phyloP scores from a whole-genome alignment of 345 rosid species.

The Brassica nigra region DNA sequence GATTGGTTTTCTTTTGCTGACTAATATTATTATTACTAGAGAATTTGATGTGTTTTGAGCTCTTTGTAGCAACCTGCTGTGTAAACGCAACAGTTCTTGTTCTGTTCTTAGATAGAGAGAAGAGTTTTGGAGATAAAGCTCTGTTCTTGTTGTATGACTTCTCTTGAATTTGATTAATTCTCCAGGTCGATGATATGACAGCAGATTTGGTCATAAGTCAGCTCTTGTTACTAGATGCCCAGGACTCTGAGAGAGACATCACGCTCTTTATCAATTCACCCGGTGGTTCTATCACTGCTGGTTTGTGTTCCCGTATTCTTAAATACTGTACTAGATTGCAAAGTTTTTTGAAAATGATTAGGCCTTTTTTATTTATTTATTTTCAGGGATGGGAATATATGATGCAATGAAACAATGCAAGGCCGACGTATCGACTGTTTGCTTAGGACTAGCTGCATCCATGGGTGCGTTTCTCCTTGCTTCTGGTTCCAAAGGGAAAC shows the following conservation, averaged over 20 bases:
- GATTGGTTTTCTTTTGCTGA: background rate
- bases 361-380: background rate
- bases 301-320: constrained; percentile 35
- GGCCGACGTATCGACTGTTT: constrained; percentile 95
- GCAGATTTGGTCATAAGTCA: constrained; percentile 91
- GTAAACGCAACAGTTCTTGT: background rate
- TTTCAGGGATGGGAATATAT: constrained; percentile 83
- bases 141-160: background rate
- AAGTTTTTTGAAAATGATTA: background rate
- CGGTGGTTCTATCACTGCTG: constrained; percentile 92
- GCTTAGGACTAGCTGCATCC: constrained; percentile 91
- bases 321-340: background rate
- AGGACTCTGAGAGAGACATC: constrained; percentile 78
- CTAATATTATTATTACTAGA: background rate
- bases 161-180: constrained; percentile 9
- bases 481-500: constrained; percentile 87
- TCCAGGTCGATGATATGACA: constrained; percentile 80
- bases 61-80: background rate
- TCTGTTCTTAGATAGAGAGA: background rate
- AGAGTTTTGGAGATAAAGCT: background rate
- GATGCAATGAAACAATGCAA: constrained; percentile 95
- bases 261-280: constrained; percentile 85
- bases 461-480: constrained; percentile 94
- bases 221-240: constrained; percentile 84
- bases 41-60: constrained; percentile 12